A percentile compares a stretch with the other conserved stretches of the same genome.
Evolutionary conservation across 305 asterid species (phyloP).

Genomic region (Fraxinus platypoda): DNA sequence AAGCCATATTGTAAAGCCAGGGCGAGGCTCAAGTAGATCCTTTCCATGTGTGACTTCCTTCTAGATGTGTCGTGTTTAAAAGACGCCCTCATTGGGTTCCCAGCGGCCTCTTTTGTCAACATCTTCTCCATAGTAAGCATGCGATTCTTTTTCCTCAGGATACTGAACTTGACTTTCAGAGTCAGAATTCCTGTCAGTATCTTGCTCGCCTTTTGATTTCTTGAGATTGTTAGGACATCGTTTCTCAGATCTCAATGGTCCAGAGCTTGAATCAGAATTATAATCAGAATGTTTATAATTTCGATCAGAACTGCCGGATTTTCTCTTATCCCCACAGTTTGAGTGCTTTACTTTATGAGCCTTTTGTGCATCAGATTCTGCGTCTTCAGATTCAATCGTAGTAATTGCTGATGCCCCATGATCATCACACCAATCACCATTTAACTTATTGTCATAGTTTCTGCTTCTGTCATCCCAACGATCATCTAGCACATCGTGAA

Average conservation of each 20-base stretch:
- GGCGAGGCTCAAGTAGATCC: not conserved
- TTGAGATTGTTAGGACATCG: not conserved
- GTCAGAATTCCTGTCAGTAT: conserved; percentile 21
- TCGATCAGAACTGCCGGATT: conserved; percentile 13
- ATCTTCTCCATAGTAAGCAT: conserved; percentile 25
- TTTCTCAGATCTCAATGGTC: conserved; percentile 16
- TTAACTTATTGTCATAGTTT: conserved; percentile 25
- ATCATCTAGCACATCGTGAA: conserved; percentile 32
- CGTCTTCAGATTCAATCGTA: conserved; percentile 29
- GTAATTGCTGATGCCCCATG: conserved; percentile 28
- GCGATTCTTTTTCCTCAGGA: conserved; percentile 1
- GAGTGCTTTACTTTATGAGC: conserved; percentile 19
- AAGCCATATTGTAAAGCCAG: not conserved
- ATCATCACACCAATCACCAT: conserved; percentile 32
- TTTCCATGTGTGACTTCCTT: conserved; percentile 9
- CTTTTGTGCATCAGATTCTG: conserved; percentile 19
- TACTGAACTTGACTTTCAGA: conserved; percentile 18
- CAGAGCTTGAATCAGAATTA: conserved; percentile 30
- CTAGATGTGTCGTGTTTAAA: conserved; percentile 14
- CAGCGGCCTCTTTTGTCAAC: conserved; percentile 48
- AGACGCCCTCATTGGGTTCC: conserved; percentile 41
- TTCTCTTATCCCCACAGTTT: conserved; percentile 21
- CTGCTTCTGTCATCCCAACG: conserved; percentile 25
- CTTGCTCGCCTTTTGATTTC: conserved; percentile 37
- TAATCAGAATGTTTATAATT: conserved; percentile 20